Evolutionary conservation across 1,284 basidiomycete species (phyloP), one percentile per base, ranked within the genome.

Genomic region (Neotropicomus parvogracilis): DNA sequence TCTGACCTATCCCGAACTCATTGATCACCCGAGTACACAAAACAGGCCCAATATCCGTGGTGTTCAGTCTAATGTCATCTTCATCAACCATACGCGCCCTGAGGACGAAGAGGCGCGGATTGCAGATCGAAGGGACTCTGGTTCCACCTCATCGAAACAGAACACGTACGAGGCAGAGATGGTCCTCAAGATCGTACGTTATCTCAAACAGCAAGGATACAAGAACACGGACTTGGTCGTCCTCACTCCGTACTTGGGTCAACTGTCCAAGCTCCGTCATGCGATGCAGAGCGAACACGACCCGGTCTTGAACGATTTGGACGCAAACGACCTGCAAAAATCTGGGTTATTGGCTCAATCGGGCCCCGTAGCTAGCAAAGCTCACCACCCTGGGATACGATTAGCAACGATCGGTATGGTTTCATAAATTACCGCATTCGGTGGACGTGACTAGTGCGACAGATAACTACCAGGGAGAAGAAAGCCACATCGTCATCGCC

Each of bases 391-490:
- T 9, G 62, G 59, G 1, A 62, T 85, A 47, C 75, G 77, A 13
- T 62, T 85, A 3, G 77, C 81, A 1, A 85, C 83, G 0, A 83
- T 84, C 12, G 81, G 82, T 81, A 57, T 44, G 67, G 43, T 33
- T 40, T 8, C 12, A 0, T 12, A 13, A 17, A 8, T 4, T 21
- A 28, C 20, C 1, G 19, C 3, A 6, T 26, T 24, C 3, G 1
- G 12, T 19, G 5, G 24, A 16, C 40, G 3, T 49, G 13, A 64
- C 39, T 11, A 8, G n/a, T 41, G 47, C 9, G 14, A 27, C 20
- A 81, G 80, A 82, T 49, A 82, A 82, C 49, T 82, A 81, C 50
- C 83, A 85, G 54, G 83, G 83, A 20, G 83, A 85, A 59, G 83
- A 85, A 59, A 80, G 79, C 34, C 73, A 84, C 20, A 79, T 85